These are phyloP conservation scores for Hypoxylon fuscum DNA, from an alignment of 495 filamentous ascomycete genomes.

Conservation along the genomic window DNA sequence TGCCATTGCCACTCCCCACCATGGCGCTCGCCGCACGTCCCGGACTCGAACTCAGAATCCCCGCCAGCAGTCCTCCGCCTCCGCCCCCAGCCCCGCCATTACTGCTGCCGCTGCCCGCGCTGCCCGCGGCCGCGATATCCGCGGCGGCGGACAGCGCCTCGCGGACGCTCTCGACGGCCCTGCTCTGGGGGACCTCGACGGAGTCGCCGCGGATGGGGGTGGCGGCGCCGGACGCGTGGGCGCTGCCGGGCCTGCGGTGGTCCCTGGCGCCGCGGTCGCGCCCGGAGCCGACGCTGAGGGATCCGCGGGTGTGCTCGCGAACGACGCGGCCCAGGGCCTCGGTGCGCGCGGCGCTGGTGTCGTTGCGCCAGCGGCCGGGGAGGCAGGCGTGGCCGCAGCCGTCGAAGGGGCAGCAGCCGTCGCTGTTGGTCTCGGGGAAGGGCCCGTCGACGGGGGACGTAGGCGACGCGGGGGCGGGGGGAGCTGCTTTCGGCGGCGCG, in stretches of 20 bases:
- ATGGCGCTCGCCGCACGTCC: conserved; percentile 38
- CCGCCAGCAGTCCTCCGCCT: conserved; percentile 25
- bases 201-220: conserved; percentile 44
- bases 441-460: conserved; percentile 47
- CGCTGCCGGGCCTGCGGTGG: conserved; percentile 31
- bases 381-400: conserved; percentile 79
- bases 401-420: conserved; percentile 77
- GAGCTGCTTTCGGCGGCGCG: conserved; percentile 18
- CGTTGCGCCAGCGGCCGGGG: conserved; percentile 67
- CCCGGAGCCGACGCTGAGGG: conserved; percentile 19
- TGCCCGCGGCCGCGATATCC: conserved; percentile 2
- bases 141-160: conserved; percentile 47
- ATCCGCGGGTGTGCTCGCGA: conserved; percentile 50
- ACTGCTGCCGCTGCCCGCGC: conserved; percentile 20
- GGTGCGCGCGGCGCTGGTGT: conserved; percentile 46
- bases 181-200: conserved; percentile 59
- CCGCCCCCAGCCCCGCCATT: too few relatives aligned
- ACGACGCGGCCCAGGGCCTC: conserved; percentile 55
- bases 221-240: conserved; percentile 9
- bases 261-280: conserved; percentile 19
- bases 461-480: conserved; percentile 1
- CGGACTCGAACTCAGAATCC: conserved; percentile 57
- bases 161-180: conserved; percentile 61
- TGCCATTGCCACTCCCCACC: conserved; percentile 46
- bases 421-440: conserved; percentile 56